phyloP scores from a whole-genome alignment of 73 alveolate species.

The Tetrahymena thermophila region DNA sequence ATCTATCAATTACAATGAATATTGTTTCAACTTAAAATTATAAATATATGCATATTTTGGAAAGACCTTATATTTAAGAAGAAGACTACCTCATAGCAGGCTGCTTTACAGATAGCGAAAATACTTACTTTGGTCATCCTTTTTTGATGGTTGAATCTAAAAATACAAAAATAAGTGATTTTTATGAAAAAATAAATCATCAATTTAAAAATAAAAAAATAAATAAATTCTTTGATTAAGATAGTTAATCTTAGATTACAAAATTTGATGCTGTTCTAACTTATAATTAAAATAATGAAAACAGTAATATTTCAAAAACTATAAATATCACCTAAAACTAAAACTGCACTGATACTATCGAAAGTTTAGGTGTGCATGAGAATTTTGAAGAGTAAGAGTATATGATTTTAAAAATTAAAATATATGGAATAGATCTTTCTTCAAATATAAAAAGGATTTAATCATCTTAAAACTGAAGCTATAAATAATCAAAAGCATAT shows the following conservation, averaged over 20 bases:
- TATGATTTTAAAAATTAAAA: background rate
- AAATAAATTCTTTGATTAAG: background rate
- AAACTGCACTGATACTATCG: background rate
- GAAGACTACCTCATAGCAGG: background rate
- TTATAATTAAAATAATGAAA: background rate
- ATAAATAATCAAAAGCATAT: too few relatives aligned
- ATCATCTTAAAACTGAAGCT: background rate
- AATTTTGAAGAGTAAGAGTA: too few relatives aligned
- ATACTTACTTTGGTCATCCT: background rate
- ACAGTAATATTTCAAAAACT: background rate
- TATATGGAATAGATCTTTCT: background rate
- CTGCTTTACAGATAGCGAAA: background rate
- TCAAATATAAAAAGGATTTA: background rate
- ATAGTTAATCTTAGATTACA: background rate
- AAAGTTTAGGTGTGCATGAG: background rate
- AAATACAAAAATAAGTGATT: background rate
- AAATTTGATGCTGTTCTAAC: background rate
- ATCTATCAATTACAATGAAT: background rate
- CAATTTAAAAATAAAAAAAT: background rate
- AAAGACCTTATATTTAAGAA: background rate
- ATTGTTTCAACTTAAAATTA: background rate
- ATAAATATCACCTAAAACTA: too few relatives aligned
- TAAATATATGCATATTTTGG: background rate
- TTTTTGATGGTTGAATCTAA: background rate
- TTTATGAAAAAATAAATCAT: background rate